These are phyloP conservation scores for Cicer bijugum DNA, from an alignment of 306 rosid genomes.

Conservation along the genomic window DNA sequence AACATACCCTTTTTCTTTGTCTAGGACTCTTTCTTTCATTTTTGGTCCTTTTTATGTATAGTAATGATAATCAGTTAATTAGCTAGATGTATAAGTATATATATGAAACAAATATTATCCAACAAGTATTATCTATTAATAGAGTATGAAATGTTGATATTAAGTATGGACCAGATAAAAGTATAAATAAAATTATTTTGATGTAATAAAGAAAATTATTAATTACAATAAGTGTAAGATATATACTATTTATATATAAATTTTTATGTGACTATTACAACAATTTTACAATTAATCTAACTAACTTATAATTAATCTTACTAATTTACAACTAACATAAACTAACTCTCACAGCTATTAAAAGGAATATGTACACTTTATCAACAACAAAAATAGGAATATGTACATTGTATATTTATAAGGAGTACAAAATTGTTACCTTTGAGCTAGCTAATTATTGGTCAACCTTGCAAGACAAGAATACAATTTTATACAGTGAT, in stretches of 20 bases:
- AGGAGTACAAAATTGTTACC: constrained; percentile 2
- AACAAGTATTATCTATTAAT: too few relatives aligned
- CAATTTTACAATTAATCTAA: too few relatives aligned
- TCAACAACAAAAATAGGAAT: background rate
- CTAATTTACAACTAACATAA: too few relatives aligned
- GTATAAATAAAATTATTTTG: too few relatives aligned
- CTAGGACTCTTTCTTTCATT: constrained; percentile 18
- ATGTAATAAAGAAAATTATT: too few relatives aligned
- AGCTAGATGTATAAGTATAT: background rate
- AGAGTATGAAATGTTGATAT: too few relatives aligned
- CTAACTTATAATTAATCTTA: too few relatives aligned
- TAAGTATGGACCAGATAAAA: too few relatives aligned
- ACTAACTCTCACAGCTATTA: background rate
- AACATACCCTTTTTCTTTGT: constrained; percentile 30
- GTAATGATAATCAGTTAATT: background rate
- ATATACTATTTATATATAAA: too few relatives aligned
- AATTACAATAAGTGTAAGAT: too few relatives aligned
- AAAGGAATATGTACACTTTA: background rate
- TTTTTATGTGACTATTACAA: too few relatives aligned
- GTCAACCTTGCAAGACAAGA: constrained; percentile 4
- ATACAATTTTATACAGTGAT: background rate
- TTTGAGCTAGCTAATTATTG: background rate
- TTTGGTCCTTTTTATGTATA: constrained; percentile 8
- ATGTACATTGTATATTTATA: background rate
- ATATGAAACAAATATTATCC: background rate